phyloP scores from a whole-genome alignment of 352 stramenopile genomes.

The Pythium apleroticum region DNA sequence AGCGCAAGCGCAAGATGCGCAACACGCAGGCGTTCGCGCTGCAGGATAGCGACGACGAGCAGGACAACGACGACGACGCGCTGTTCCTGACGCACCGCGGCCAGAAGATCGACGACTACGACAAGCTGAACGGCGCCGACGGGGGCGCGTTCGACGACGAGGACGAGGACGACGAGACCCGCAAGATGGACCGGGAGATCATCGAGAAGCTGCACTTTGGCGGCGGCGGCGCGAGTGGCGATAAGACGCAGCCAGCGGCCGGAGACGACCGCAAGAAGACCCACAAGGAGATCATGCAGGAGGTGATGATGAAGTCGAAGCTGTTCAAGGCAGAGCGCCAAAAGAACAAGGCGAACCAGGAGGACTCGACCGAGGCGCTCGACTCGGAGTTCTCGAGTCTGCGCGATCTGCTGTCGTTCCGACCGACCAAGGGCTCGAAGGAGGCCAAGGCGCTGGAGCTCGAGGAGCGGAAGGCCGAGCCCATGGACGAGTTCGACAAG shows the following conservation, averaged over 20 bases:
- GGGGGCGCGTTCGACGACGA: slow-evolving; percentile 41
- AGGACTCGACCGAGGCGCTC: slow-evolving; percentile 72
- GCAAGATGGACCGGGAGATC: slow-evolving; percentile 78
- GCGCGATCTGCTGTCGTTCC: slow-evolving; percentile 70
- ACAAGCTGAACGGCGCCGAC: slow-evolving; percentile 51
- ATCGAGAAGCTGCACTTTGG: slow-evolving; percentile 88
- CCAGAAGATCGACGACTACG: slow-evolving; percentile 77
- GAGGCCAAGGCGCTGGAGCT: slow-evolving; percentile 58
- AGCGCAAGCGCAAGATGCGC: slow-evolving; percentile 85
- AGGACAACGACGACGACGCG: slow-evolving; percentile 58
- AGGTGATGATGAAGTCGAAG: slow-evolving; percentile 92
- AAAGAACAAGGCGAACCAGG: slow-evolving; percentile 82
- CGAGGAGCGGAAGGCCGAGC: slow-evolving; percentile 59
- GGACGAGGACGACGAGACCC: slow-evolving; percentile 66
- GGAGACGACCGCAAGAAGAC: slow-evolving; percentile 62
- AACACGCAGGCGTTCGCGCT: slow-evolving; percentile 73
- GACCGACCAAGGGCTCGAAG: slow-evolving; percentile 66
- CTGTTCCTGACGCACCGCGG: slow-evolving; percentile 80
- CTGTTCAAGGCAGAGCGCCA: slow-evolving; percentile 87
- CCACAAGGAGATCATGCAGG: slow-evolving; percentile 89
- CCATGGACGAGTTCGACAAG: slow-evolving; percentile 86
- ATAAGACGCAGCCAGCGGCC: slow-evolving; percentile 18
- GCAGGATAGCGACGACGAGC: slow-evolving; percentile 78
- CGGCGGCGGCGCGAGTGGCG: slow-evolving; percentile 36
- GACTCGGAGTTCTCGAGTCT: slow-evolving; percentile 76